phyloP scores from a whole-genome alignment of 495 filamentous ascomycete species.

The Hypoxylon subgilvum region DNA sequence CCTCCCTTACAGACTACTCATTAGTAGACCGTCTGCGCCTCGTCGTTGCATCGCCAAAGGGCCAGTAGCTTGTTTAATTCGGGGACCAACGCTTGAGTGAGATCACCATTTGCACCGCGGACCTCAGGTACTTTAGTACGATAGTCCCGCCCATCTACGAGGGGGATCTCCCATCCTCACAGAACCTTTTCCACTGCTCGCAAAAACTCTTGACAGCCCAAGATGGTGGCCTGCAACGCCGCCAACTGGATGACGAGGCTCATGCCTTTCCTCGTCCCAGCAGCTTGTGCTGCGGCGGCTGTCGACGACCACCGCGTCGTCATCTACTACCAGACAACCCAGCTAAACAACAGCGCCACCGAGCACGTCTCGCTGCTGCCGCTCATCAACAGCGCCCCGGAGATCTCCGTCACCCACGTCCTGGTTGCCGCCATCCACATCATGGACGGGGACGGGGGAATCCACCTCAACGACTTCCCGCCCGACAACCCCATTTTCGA shows the following conservation, averaged over 20 bases:
- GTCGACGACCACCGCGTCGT: conserved; percentile 53
- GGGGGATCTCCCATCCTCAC: too few relatives aligned
- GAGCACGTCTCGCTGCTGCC: conserved; percentile 75
- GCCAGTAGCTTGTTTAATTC: neutral
- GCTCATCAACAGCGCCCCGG: conserved; percentile 62
- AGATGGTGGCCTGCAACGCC: conserved; percentile 20
- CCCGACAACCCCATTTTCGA: conserved; percentile 61
- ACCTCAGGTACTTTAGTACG: too few relatives aligned
- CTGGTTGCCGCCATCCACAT: conserved; percentile 81
- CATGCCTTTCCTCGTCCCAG: conserved; percentile 22
- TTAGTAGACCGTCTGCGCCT: conserved; percentile 9
- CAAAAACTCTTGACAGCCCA: conserved; percentile 4
- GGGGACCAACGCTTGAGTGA: neutral
- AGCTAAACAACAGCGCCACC: conserved; percentile 58
- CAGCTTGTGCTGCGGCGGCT: conserved; percentile 7
- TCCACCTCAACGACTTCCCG: conserved; percentile 78
- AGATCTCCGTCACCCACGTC: conserved; percentile 66
- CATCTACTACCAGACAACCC: conserved; percentile 76
- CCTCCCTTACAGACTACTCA: conserved; percentile 11
- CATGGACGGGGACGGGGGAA: conserved; percentile 62
- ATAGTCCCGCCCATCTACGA: too few relatives aligned
- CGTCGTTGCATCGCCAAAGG: conserved; percentile 14
- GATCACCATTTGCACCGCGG: too few relatives aligned
- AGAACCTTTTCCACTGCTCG: neutral
- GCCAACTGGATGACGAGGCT: conserved; percentile 23